Conservation (phyloP, 495 filamentous ascomycete species). For the Hamigera avellanea region DNA sequence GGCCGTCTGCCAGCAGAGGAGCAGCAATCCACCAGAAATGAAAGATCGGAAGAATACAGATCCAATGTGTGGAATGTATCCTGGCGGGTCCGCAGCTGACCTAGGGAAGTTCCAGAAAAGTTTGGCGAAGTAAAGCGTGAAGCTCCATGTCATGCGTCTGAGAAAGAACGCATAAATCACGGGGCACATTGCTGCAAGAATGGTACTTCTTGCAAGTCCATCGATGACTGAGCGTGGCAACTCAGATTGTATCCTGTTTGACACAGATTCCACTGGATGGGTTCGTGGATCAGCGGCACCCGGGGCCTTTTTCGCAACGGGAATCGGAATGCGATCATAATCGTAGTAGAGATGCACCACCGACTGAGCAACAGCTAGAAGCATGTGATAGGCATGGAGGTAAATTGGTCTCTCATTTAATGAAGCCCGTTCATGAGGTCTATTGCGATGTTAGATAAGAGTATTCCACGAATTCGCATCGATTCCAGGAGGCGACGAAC, state of each 20-base stretch:
- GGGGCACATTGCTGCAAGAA: conserved; percentile 32
- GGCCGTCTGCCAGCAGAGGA: conserved; percentile 59
- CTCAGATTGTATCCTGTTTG: conserved; percentile 19
- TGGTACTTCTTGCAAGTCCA: conserved; percentile 28
- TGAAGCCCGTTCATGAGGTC: conserved; percentile 55
- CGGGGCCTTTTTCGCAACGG: conserved; percentile 24
- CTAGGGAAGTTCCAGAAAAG: conserved; percentile 63
- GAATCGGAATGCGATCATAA: conserved; percentile 56
- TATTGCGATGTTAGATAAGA: conserved; percentile 10
- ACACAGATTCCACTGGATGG: conserved; percentile 20
- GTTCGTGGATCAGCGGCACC: conserved; percentile 25
- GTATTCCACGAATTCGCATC: neutral
- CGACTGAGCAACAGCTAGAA: conserved; percentile 59
- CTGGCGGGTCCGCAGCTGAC: conserved; percentile 47
- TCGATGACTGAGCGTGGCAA: conserved; percentile 13
- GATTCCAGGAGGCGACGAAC: conserved; percentile 26
- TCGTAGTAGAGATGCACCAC: conserved; percentile 59
- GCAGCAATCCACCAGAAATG: conserved; percentile 52
- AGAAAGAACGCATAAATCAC: conserved; percentile 55
- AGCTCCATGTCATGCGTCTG: conserved; percentile 52
- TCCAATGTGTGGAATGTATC: conserved; percentile 43
- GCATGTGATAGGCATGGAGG: conserved; percentile 56
- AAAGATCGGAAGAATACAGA: conserved; percentile 48
- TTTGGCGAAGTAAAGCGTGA: conserved; percentile 54
- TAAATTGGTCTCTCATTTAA: conserved; percentile 85